These are phyloP conservation scores for Dicorynia guianensis DNA, from an alignment of 306 rosid species.

Conservation along the genomic window DNA sequence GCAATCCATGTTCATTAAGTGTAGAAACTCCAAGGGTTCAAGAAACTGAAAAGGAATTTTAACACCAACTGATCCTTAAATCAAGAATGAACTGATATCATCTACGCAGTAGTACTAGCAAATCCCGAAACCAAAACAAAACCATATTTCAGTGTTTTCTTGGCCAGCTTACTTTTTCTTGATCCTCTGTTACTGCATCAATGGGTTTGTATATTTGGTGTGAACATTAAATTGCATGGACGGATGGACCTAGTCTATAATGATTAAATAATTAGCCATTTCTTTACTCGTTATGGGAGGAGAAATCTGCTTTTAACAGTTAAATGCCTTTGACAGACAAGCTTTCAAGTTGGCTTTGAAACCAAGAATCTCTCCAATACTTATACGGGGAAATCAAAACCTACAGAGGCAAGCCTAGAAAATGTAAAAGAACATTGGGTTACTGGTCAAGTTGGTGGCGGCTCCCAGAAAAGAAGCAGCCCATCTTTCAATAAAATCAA, in stretches of 20 bases:
- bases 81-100: too few species aligned
- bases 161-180: not conserved
- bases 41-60: not conserved
- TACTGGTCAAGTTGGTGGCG: constrained; percentile 47
- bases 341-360: constrained; percentile 40
- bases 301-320: constrained; percentile 27
- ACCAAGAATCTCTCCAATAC: constrained; percentile 42
- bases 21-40: not conserved
- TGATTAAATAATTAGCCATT: not conserved
- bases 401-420: constrained; percentile 41
- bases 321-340: constrained; percentile 58
- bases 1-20: not conserved
- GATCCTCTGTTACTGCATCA: constrained; percentile 26
- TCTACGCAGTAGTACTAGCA: not conserved
- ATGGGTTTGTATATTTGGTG: constrained; percentile 25
- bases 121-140: not conserved
- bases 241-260: not conserved
- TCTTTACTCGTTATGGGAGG: constrained; percentile 19
- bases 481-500: constrained; percentile 83
- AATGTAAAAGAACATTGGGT: constrained; percentile 45
- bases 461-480: constrained; percentile 59
- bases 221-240: not conserved
- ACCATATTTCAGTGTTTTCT: not conserved
- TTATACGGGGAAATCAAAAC: constrained; percentile 39
- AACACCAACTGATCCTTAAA: not conserved